Evolutionary conservation across 2,329 filamentous ascomycete species (phyloP).

Genomic region (Sporothrix globosa): DNA sequence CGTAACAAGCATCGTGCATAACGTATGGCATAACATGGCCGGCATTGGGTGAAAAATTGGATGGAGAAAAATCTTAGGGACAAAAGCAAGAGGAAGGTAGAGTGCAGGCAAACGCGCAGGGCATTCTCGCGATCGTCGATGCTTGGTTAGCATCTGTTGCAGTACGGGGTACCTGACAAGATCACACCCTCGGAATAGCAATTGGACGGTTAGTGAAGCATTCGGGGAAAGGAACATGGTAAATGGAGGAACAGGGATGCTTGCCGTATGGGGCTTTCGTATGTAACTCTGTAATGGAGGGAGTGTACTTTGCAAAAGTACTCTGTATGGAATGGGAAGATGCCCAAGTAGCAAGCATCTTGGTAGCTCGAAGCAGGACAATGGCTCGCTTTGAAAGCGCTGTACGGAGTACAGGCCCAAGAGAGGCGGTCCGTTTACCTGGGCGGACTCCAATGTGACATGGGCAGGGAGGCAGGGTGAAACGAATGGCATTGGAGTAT

Average conservation of each 20-base stretch:
- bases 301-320: not conserved
- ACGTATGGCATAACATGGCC: not conserved
- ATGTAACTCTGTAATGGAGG: slow-evolving; percentile 15
- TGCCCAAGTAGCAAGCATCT: not conserved
- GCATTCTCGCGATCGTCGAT: not conserved
- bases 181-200: no score
- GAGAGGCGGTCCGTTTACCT: not conserved
- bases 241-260: not conserved
- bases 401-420: not conserved
- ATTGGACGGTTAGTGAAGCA: no score
- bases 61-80: not conserved
- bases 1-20: not conserved
- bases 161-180: not conserved
- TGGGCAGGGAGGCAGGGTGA: not conserved
- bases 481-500: not conserved
- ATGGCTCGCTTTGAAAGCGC: slow-evolving; percentile 3
- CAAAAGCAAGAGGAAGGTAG: not conserved
- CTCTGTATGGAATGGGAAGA: not conserved
- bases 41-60: not conserved
- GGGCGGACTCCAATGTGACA: not conserved
- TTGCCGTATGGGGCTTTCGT: slow-evolving; percentile 3
- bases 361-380: not conserved
- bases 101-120: not conserved
- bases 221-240: not conserved
- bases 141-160: no score